Percentiles rank a stretch among this genome's conserved stretches.
Evolutionary conservation across 2,329 filamentous ascomycete species (phyloP).

Genomic region (Colletotrichum ledebouriae): DNA sequence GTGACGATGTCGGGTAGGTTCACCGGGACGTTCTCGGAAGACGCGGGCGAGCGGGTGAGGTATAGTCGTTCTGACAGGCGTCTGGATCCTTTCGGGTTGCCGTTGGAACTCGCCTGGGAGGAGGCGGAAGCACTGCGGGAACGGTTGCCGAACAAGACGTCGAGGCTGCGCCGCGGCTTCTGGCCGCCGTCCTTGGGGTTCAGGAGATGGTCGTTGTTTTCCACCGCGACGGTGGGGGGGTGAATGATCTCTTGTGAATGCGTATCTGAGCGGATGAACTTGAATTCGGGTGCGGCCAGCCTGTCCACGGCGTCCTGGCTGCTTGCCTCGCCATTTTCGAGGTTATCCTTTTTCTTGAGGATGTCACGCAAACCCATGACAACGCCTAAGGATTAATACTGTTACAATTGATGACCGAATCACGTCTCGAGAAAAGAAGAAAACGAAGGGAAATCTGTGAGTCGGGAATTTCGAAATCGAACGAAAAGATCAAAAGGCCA

Average conservation of each 20-base stretch:
- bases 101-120: conserved; percentile 55
- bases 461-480: not conserved
- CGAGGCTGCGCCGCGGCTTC: conserved; percentile 58
- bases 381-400: conserved; percentile 34
- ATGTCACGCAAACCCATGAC: conserved; percentile 67
- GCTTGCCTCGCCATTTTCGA: conserved; percentile 53
- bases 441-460: not conserved
- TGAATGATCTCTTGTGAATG: conserved; percentile 82
- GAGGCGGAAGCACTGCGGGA: conserved; percentile 64
- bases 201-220: conserved; percentile 47
- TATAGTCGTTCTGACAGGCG: conserved; percentile 80
- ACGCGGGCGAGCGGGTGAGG: conserved; percentile 69
- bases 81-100: conserved; percentile 52
- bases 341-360: conserved; percentile 66
- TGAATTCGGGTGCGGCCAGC: conserved; percentile 74
- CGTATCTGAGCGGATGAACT: conserved; percentile 88
- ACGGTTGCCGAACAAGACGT: conserved; percentile 60
- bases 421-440: not conserved
- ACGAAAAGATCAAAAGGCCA: conserved; percentile 19
- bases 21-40: conserved; percentile 81
- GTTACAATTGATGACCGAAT: not conserved
- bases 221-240: conserved; percentile 64
- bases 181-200: conserved; percentile 46
- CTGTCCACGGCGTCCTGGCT: conserved; percentile 51
- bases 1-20: conserved; percentile 82